Base-by-base conservation (phyloP, 1,284 basidiomycete genomes). In the Ustilago esculenta region DNA sequence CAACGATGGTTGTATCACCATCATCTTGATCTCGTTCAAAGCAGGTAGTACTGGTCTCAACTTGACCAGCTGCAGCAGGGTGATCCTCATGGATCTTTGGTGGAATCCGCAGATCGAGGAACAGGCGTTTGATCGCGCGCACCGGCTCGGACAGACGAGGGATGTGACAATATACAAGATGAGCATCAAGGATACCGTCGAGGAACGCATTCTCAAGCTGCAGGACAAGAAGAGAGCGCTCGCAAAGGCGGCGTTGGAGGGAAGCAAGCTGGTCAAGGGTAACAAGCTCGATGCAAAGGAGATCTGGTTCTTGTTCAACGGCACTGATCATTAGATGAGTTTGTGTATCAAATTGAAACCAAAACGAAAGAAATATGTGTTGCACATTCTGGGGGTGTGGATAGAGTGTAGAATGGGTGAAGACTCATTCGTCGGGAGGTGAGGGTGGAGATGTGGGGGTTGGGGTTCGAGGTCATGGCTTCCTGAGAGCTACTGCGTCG, bases 11-110 rank as follows among this genome's bases (percentile, higher is more conserved):
- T 84, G 76, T 3, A 87, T 85, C 14, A 86, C 76, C 10, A 88
- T 95, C 33, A 97, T 98, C 59, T 84, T 98, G 61, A 95, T 98
- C 64, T 96, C 93, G 0, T 95, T 98, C 88, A 97, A 96, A 82
- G 92, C 94, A 12, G 94, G 94, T 2, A 91, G 90, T 77, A 93
- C 92, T 88, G 93, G 94, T 46, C 86, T 98, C 35, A 98, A 98
- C 81, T 81, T 98, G 75, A 97, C 94, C 0, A 90, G 89, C 48
- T 98, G 95, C 84, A 95, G 93, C 82, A 92, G 94, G 68, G 94
- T 96, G 44, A 90, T 96, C 71, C 85, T 97, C 5, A 88, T 92
- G 63, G 94, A 97, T 80, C 83, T 96, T 47, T 98, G 95, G 95
- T 97, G 93, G 92, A 80, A 81, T 54, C 82, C 77, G 15, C 58